Base-by-base conservation (phyloP, 2,329 filamentous ascomycete species). In the Cladobotryum protrusum region DNA sequence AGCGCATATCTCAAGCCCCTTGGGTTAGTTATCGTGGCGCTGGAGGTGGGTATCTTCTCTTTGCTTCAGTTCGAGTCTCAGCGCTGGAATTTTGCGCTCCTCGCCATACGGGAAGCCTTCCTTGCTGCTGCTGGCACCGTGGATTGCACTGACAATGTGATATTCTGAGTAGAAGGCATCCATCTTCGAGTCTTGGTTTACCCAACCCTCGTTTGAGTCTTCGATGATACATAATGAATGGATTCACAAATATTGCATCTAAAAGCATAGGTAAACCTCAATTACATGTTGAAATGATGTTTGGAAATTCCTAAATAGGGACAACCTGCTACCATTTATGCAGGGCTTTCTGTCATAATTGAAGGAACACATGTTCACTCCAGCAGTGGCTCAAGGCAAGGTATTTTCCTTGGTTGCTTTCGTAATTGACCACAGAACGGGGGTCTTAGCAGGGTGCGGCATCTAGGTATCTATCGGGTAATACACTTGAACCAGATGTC, bases 141-240 rank as follows among this genome's bases (percentile, higher is more conserved):
- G 42, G 11, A 52, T 50, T 19, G 46, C 47, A 3, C 56, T 52
- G 4, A 40, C 48, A n/a, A 56, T 39, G 1, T 45, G 32, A 2
- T 48, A 55, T 9, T 47, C 46, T 9, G 46, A 36, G 36, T 58
- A 58, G 3, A 58, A 45, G 14, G 55, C 43, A 39, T 54, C 50
- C 53, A 57, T 55, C 18, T 48, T 49, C 9, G 47, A 49, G 3
- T 45, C 44, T 36, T 57, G 50, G 8, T 41, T 41, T 9, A 42
- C 48, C 53, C 51, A 55, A 32, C 55, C 55, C 13, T 51, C 24
- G 3, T 37, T 47, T 5, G 47, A 48, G 35, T 54, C 52, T 48
- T 56, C 52, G 5, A 54, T 53, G 41, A 56, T 56, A 32, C 54
- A 55, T 20, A 57, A 42, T 1, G 50, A 49, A 43, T 57, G 53